A percentile compares a stretch with the other conserved stretches of the same genome.
These are phyloP conservation scores for Xylariaceae sp. DNA, from an alignment of 2,329 filamentous ascomycete species.

Conservation along the genomic window DNA sequence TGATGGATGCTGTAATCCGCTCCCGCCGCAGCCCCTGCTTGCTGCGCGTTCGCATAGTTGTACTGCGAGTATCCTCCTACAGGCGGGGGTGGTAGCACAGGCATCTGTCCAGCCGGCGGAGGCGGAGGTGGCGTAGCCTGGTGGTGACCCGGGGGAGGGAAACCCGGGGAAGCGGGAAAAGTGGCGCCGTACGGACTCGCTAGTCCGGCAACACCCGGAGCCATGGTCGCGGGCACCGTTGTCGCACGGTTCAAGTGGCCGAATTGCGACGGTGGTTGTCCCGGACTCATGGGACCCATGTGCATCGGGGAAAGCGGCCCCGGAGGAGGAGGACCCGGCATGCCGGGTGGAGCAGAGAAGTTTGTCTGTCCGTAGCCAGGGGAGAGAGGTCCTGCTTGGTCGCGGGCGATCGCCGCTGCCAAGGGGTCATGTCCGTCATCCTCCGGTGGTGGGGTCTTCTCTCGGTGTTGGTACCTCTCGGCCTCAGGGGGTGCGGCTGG, in stretches of 20 bases:
- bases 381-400: conserved; percentile 49
- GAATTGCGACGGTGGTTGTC: conserved; percentile 40
- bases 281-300: conserved; percentile 37
- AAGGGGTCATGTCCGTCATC: conserved; percentile 58
- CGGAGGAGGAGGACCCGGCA: conserved; percentile 37
- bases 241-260: conserved; percentile 42
- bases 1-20: conserved; percentile 58
- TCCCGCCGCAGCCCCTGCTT: conserved; percentile 5
- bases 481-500: conserved; percentile 72
- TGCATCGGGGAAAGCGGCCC: conserved; percentile 31
- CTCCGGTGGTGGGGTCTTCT: conserved; percentile 71
- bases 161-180: conserved; percentile 43
- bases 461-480: conserved; percentile 64
- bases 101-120: conserved; percentile 29
- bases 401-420: conserved; percentile 52
- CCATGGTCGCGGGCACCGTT: conserved; percentile 43
- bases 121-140: conserved; percentile 28
- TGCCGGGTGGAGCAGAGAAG: conserved; percentile 37
- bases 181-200: conserved; percentile 41
- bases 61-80: conserved; percentile 55
- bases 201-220: conserved; percentile 39
- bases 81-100: conserved; percentile 39
- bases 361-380: conserved; percentile 43
- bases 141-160: conserved; percentile 32
- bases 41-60: conserved; percentile 32